phyloP scores from a whole-genome alignment of 257 asterid genomes.

The Lavandula angustifolia region DNA sequence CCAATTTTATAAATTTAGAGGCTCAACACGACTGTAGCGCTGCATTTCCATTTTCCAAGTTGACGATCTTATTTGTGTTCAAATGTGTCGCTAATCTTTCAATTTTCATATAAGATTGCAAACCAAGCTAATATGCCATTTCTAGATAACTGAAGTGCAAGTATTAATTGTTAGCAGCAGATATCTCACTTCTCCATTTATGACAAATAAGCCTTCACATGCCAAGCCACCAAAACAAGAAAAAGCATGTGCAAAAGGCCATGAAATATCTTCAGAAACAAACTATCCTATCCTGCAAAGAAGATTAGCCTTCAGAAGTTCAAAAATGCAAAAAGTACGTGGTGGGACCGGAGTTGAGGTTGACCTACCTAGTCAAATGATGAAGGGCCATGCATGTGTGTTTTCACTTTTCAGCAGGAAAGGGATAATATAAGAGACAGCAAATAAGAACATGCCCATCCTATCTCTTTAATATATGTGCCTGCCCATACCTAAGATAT shows the following conservation, averaged over 20 bases:
- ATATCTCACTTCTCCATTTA: not conserved
- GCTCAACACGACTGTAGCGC: not conserved
- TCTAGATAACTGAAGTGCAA: not conserved
- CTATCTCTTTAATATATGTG: slow-evolving; percentile 44
- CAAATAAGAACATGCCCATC: slow-evolving; percentile 23
- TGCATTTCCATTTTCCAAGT: not conserved
- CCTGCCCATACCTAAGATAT: slow-evolving; percentile 63
- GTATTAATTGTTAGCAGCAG: not conserved
- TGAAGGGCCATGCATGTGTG: slow-evolving; percentile 35
- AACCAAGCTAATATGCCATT: not conserved
- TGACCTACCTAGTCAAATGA: slow-evolving; percentile 38
- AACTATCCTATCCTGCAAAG: slow-evolving; percentile 23
- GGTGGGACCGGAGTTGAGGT: slow-evolving; percentile 31
- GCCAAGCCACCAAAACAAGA: slow-evolving; percentile 3
- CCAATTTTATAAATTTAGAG: not conserved
- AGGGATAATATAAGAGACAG: slow-evolving; percentile 39
- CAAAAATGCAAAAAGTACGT: slow-evolving; percentile 28
- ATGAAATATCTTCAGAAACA: not conserved
- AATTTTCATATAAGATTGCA: slow-evolving; percentile 5
- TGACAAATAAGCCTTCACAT: not conserved
- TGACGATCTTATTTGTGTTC: slow-evolving; percentile 1
- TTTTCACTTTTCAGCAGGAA: slow-evolving; percentile 33
- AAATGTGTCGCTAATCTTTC: not conserved
- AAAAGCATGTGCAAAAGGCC: not conserved
- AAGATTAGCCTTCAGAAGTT: slow-evolving; percentile 23